Evolutionary conservation across 1,139 yeast species (phyloP), one percentile per base, ranked within the genome.

Genomic region (Kodamaea anthophila): DNA sequence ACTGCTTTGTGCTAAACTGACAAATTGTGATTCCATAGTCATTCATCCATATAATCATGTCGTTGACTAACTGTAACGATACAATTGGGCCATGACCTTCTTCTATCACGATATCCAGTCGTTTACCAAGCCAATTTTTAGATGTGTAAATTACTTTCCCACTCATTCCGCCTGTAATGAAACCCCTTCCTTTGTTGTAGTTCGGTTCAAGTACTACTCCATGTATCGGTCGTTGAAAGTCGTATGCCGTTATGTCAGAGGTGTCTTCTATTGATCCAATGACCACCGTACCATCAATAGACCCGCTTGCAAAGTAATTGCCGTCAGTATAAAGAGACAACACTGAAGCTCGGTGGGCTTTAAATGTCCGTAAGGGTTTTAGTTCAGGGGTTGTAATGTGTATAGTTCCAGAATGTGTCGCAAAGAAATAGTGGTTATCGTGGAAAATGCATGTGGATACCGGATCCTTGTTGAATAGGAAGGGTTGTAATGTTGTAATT

Each of bases 251-350:
- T 3, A 82, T 73, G 42, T 81, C 93, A 16, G 66, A 60, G 12
- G 71, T 74, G 37, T 81, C 86, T 2, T 42, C 38, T 0, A 83
- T 60, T 0, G 88, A 72, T 0, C 95, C 93, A 8, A 88, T 73
- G 0, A 85, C 87, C 0, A 88, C 82, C 0, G 95, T 83, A 0
- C 98, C 97, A 49, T 91, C 97, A 65, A 88, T 80, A 0, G 96
- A 86, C 0, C 88, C 95, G 0, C 94, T 79, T 0, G 88, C 94
- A 41, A 88, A 74, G 44, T 68, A 77, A 9, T 56, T 54, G 0
- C 93, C 94, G 46, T 86, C 94, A 0, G 83, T 72, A 34, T 78
- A 74, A 3, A 78, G 60, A 0, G 86, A 74, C 24, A 88, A 58
- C 2, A 91, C 74, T 0, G 96, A 85, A 0, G 97, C 91, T 28